A percentile compares a stretch with the other conserved stretches of the same genome.
Conservation (phyloP, 768 basidiomycete genomes). For the Boletus huronensis region DNA sequence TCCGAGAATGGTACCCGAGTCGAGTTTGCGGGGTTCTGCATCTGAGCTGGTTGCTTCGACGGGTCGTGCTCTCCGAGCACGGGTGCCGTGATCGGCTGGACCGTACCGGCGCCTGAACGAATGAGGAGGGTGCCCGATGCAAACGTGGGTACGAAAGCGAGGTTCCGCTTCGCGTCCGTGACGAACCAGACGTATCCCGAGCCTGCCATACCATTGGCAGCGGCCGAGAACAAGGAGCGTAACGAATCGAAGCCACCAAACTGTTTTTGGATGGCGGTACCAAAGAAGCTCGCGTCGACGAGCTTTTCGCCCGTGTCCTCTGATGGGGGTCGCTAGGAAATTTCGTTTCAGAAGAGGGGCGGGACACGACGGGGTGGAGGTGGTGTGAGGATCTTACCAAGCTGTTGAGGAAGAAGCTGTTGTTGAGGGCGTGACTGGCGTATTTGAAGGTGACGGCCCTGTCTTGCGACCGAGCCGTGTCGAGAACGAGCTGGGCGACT, state of each 20-base stretch:
- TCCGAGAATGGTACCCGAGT: conserved; percentile 22
- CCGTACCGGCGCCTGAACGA: conserved; percentile 46
- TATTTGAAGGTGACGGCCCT: conserved; percentile 81
- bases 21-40: not conserved
- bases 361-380: not conserved
- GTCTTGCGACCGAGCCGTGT: conserved; percentile 54
- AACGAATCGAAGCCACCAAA: conserved; percentile 66
- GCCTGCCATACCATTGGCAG: conserved; percentile 73
- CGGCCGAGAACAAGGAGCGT: conserved; percentile 72
- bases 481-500: conserved; percentile 71
- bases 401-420: conserved; percentile 87
- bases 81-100: conserved; percentile 21
- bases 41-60: not conserved
- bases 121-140: conserved; percentile 87
- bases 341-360: not conserved
- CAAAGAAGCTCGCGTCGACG: conserved; percentile 17
- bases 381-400: conserved; percentile 54
- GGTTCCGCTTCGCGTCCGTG: conserved; percentile 53
- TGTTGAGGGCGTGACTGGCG: conserved; percentile 89
- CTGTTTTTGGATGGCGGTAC: conserved; percentile 31
- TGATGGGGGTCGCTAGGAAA: conserved; percentile 34
- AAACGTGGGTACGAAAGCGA: conserved; percentile 81
- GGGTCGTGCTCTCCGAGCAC: conserved; percentile 29
- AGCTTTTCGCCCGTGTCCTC: conserved; percentile 17
- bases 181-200: conserved; percentile 90